Percentiles rank a stretch among this genome's conserved stretches.
phyloP scores from a whole-genome alignment of 352 stramenopile genomes.

The Peronospora belbahrii region DNA sequence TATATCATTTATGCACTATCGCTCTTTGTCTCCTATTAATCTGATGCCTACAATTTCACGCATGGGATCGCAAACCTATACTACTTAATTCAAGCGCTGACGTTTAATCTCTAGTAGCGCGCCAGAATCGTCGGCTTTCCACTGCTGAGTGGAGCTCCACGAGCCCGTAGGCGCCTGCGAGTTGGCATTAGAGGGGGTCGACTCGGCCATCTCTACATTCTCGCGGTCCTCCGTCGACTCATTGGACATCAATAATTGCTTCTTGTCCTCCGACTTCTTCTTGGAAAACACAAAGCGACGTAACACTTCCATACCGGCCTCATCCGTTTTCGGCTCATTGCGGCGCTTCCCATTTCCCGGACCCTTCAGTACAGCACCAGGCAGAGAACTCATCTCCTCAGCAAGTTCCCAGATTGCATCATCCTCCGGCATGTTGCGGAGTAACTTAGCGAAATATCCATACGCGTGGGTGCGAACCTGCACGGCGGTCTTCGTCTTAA shows the following conservation, averaged over 20 bases:
- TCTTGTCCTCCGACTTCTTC: conserved; percentile 58
- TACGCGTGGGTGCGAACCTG: conserved; percentile 84
- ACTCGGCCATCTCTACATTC: conserved; percentile 36
- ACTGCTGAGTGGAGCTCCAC: conserved; percentile 31
- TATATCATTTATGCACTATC: conserved; percentile 26
- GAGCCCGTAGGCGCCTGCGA: conserved; percentile 19
- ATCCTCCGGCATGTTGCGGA: conserved; percentile 82
- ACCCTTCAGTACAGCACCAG: conserved; percentile 63
- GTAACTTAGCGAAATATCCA: conserved; percentile 80
- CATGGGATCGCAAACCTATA: conserved; percentile 27
- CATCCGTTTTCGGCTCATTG: conserved; percentile 79
- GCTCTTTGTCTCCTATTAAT: conserved; percentile 28
- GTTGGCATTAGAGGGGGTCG: conserved; percentile 22
- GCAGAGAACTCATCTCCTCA: conserved; percentile 72
- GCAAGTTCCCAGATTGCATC: conserved; percentile 75
- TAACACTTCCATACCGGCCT: conserved; percentile 76
- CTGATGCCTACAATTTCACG: conserved; percentile 33
- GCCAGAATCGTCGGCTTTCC: conserved; percentile 26
- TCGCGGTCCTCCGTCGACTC: conserved; percentile 23
- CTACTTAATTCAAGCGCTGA: conserved; percentile 40
- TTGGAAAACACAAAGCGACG: conserved; percentile 81
- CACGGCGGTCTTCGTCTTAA: conserved; percentile 81
- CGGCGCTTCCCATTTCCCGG: conserved; percentile 67
- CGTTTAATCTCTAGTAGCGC: conserved; percentile 37
- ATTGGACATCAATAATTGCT: conserved; percentile 18